Conservation (phyloP, 2,329 filamentous ascomycete genomes). For the Beauveria caledonica region DNA sequence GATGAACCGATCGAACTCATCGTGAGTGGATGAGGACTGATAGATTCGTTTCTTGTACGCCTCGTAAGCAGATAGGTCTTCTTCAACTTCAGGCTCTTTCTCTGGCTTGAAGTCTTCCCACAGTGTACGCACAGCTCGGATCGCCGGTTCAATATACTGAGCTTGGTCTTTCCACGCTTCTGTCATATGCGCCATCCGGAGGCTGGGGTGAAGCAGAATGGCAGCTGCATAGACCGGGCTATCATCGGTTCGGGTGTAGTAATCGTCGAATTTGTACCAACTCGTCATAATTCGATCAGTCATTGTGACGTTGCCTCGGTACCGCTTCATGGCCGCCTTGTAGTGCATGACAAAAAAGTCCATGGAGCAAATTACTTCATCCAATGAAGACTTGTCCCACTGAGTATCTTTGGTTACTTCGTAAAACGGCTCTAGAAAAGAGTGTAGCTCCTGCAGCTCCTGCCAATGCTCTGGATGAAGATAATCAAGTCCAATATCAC, state of each 20-base stretch:
- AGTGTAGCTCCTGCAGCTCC: slow-evolving; percentile 4
- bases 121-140: neutral
- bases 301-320: neutral
- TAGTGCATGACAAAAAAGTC: slow-evolving; percentile 4
- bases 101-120: slow-evolving; percentile 1
- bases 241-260: neutral
- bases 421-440: slow-evolving; percentile 9
- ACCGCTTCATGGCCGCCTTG: neutral
- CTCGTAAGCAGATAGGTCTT: neutral
- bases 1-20: slow-evolving; percentile 3
- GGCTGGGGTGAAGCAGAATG: slow-evolving; percentile 3
- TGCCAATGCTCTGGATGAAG: slow-evolving; percentile 7
- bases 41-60: neutral
- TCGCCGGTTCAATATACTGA: neutral
- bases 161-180: slow-evolving; percentile 4
- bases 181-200: neutral
- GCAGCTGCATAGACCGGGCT: slow-evolving; percentile 2
- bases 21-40: neutral
- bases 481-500: slow-evolving; percentile 8
- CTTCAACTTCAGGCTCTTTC: neutral
- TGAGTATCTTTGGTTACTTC: slow-evolving; percentile 7
- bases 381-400: slow-evolving; percentile 1
- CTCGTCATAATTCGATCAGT: slow-evolving; percentile 2
- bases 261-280: neutral
- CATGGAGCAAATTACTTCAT: neutral